These are phyloP conservation scores for Geosmithia morbida DNA, from an alignment of 2,329 filamentous ascomycete species.

Conservation along the genomic window DNA sequence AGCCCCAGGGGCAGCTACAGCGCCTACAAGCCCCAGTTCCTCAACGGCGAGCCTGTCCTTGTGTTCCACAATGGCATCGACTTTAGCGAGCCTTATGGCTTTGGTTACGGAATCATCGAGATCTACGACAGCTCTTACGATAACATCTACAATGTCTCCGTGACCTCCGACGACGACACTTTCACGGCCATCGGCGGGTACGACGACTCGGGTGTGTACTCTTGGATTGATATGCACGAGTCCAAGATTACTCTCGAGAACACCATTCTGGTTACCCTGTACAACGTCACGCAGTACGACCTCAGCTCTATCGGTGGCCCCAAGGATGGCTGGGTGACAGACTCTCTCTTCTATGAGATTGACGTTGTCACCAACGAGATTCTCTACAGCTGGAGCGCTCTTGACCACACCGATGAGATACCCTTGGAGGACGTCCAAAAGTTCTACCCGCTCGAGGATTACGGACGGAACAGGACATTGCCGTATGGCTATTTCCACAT, in stretches of 20 bases:
- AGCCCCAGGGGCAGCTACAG: not conserved
- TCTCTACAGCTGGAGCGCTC: constrained; percentile 23
- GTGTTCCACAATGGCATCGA: constrained; percentile 14
- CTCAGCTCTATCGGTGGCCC: constrained; percentile 7
- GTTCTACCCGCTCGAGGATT: constrained; percentile 1
- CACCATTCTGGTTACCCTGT: constrained; percentile 10
- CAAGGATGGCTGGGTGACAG: constrained; percentile 7
- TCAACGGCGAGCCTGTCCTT: constrained; percentile 14
- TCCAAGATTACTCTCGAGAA: not conserved
- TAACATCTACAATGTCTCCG: constrained; percentile 2
- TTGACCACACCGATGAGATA: constrained; percentile 12
- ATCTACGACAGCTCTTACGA: constrained; percentile 15
- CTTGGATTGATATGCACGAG: constrained; percentile 3
- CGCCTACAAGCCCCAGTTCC: constrained; percentile 6
- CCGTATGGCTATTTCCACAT: constrained; percentile 12
- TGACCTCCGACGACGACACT: constrained; percentile 11
- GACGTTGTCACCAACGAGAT: constrained; percentile 22
- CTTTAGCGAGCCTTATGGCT: constrained; percentile 10
- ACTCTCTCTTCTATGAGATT: constrained; percentile 25
- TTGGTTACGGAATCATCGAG: constrained; percentile 16
- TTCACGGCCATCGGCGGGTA: not conserved
- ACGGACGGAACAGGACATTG: not conserved
- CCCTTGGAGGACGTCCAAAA: not conserved
- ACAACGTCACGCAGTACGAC: constrained; percentile 8
- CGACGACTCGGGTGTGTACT: not conserved